Evolutionary conservation across 2,329 filamentous ascomycete species (phyloP).

Genomic region (Epichloe festucae): DNA sequence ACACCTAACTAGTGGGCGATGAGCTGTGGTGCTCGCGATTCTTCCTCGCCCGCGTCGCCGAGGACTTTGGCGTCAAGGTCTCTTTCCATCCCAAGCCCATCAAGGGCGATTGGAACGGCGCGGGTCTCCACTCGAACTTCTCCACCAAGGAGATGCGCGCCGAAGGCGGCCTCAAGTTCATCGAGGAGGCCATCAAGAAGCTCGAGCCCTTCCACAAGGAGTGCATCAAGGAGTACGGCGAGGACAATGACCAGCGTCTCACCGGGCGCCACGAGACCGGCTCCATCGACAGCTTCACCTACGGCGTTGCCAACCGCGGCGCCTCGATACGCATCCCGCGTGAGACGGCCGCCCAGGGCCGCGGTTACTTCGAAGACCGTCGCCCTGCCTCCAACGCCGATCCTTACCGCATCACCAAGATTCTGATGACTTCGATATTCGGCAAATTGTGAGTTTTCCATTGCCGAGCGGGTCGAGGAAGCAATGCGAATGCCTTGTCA

Average conservation of each 20-base stretch:
- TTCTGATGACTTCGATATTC: slow-evolving; percentile 59
- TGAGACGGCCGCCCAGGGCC: slow-evolving; percentile 72
- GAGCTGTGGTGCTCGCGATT: slow-evolving; percentile 84
- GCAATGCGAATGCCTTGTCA: no score
- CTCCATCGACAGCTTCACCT: slow-evolving; percentile 83
- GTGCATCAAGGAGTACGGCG: slow-evolving; percentile 88
- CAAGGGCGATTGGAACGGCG: slow-evolving; percentile 86
- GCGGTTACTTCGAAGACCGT: slow-evolving; percentile 87
- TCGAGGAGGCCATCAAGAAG: slow-evolving; percentile 77
- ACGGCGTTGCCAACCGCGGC: slow-evolving; percentile 91
- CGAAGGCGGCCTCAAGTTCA: slow-evolving; percentile 90
- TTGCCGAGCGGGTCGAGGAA: no score
- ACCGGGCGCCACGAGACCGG: slow-evolving; percentile 93
- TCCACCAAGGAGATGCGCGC: slow-evolving; percentile 78
- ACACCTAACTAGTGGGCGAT: slow-evolving; percentile 59
- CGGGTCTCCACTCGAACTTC: slow-evolving; percentile 88
- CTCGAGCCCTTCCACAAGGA: slow-evolving; percentile 64
- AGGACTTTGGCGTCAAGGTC: slow-evolving; percentile 94
- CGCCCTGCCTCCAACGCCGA: slow-evolving; percentile 76
- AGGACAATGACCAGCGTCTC: slow-evolving; percentile 89
- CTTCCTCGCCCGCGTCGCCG: slow-evolving; percentile 76
- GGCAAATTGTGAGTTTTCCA: slow-evolving; percentile 19
- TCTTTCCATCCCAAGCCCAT: slow-evolving; percentile 95
- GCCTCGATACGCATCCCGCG: slow-evolving; percentile 87
- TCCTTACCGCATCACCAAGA: slow-evolving; percentile 71